Evolutionary conservation across 148 eudicot species (phyloP).

Genomic region (Dianthus caryophyllus): DNA sequence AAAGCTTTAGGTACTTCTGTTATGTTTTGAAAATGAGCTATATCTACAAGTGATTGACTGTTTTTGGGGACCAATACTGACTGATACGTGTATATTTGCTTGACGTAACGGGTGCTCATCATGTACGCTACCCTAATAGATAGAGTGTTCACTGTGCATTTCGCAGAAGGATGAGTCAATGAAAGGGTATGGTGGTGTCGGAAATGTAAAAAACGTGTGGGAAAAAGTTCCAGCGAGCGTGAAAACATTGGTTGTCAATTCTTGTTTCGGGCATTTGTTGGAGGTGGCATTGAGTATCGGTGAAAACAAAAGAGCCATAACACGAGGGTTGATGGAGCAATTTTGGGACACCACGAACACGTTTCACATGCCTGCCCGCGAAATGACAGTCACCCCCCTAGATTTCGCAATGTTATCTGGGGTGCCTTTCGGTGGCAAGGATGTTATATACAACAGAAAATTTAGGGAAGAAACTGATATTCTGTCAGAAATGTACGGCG

Average conservation of each 20-base stretch:
- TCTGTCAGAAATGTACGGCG: not conserved
- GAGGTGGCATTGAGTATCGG: not conserved
- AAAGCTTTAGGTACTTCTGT: too few relatives aligned
- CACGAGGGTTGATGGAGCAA: not conserved
- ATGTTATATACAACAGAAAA: not conserved
- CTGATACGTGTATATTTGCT: too few relatives aligned
- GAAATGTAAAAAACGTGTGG: not conserved
- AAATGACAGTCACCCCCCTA: not conserved
- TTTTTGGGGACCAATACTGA: too few relatives aligned
- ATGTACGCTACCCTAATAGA: too few relatives aligned
- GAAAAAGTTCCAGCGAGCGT: not conserved
- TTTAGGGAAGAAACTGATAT: not conserved
- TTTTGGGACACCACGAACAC: not conserved
- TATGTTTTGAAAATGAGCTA: too few relatives aligned
- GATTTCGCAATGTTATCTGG: not conserved
- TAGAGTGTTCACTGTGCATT: not conserved
- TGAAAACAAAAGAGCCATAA: not conserved
- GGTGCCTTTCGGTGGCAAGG: not conserved
- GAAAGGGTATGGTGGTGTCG: not conserved
- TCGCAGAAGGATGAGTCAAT: constrained; percentile 1
- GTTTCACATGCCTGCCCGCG: not conserved
- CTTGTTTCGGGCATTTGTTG: not conserved
- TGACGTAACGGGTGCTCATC: too few relatives aligned
- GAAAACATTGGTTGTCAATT: not conserved
- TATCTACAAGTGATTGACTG: too few relatives aligned